Evolutionary conservation across 1,284 basidiomycete genomes (phyloP), one percentile per base, ranked within the genome.

Genomic region (Salmacisia buchloeana): DNA sequence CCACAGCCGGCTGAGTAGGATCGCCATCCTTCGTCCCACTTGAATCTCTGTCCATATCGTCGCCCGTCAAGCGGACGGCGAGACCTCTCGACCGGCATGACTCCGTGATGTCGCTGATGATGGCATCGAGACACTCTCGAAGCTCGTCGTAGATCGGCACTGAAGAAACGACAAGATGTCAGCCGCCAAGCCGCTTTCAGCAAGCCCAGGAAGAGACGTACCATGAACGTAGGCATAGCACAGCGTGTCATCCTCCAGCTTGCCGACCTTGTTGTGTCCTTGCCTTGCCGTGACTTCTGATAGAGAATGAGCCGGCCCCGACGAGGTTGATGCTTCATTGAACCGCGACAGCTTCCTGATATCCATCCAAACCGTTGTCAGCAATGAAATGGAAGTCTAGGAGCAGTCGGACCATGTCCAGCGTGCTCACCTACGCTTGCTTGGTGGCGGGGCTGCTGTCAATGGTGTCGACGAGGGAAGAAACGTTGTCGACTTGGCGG

Each of bases 191-290:
- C 18, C 5, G 23, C 23, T 21, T 5, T 15, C 39, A 5, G 4
- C 15, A 18, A 63, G 27, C 35, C 63, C 58, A 52, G 39, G 62
- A 33, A 18, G 54, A 41, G 12, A 61, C 67, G 41, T 61, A 69
- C 68, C 66, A 49, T 68, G 45, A 1, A 71, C 64, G 60, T 65
- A 71, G 57, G 66, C 69, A 58, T 69, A 67, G 62, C 70, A 71
- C 3, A 71, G 70, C 70, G 68, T 69, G 6, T 69, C 70, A 12
- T 68, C 70, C 15, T 60, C 46, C 10, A 45, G 49, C 21, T 54
- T 27, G 29, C 29, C 29, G 15, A 13, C 10, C 27, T 54, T 54
- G 49, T n/a, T 33, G 27, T 13, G 27, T n/a, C 29, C 34, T 33
- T 3, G 49, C 13, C 27, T 31, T n/a, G 41, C 6, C 18, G 12